Evolutionary conservation across 345 rosid species (phyloP), one percentile per base, ranked within the genome.

Genomic region (Pistacia atlantica): DNA sequence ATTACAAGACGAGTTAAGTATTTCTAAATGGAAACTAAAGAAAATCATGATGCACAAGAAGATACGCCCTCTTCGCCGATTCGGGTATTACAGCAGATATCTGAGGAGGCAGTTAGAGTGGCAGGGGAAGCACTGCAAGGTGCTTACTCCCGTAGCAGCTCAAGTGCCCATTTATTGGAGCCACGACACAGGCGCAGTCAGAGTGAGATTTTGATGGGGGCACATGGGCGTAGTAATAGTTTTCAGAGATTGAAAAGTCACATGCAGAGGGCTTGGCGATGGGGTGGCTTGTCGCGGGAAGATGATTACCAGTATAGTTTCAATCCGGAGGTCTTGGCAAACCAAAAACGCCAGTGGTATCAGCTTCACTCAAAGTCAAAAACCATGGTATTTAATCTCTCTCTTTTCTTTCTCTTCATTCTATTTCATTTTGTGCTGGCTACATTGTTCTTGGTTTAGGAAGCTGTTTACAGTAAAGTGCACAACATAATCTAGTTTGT

Each of bases 301-400:
- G 90, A 88, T 48, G 82, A 77, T 69, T 71, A 61, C 61, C 72
- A 68, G 16, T 81, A 87, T 42, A 86, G 82, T 79, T 95, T 93
- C 87, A 95, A 95, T 79, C 99, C 98, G 2, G 99, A 95, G 90
- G 90, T 93, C 69, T 80, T 93, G 87, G 97, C 99, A 14, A 89
- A 92, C 85, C 99, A 93, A 80, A 95, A 95, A 82, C 91, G 98
- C 52, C 96, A 90, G 91, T 95, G 99, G 99, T 93, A 90, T 79
- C 98, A 90, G 93, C 89, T 89, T 75, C 94, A 93, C 80, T 90
- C 97, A 65, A 92, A 90, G 82, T 90, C 97, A 65, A 92, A 89
- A 83, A 69, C 92, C 82, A 75, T 71, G 97, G 99, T 93, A 90
- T 64, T 74, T 48, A 72, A 38, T 14, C 51, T 52, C 17, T 42